A percentile compares a stretch with the other conserved stretches of the same genome.
Evolutionary conservation across 306 rosid species (phyloP).

Genomic region (Quercus parvula): DNA sequence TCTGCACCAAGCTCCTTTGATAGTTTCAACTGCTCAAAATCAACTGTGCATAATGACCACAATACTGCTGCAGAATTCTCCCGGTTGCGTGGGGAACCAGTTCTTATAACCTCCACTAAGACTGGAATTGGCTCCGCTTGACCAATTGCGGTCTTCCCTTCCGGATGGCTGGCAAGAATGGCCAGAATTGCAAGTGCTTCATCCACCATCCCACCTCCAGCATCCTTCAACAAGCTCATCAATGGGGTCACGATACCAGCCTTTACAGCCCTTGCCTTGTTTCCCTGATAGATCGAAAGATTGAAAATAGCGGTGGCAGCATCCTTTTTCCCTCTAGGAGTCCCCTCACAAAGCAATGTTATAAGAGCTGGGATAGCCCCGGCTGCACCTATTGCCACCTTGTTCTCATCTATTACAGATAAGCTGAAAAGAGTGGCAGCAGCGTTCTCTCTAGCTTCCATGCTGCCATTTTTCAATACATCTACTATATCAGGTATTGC

Average conservation of each 20-base stretch:
- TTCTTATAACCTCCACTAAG: conserved; percentile 78
- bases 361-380: conserved; percentile 98
- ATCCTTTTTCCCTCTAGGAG: conserved; percentile 97
- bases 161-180: conserved; percentile 81
- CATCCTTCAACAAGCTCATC: conserved; percentile 70
- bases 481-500: conserved; percentile 94
- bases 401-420: conserved; percentile 89
- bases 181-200: conserved; percentile 95
- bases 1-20: conserved; percentile 83
- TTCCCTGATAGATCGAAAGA: conserved; percentile 92
- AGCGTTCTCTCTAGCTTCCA: conserved; percentile 98
- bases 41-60: conserved; percentile 81
- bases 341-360: conserved; percentile 77
- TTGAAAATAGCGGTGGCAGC: conserved; percentile 97
- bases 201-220: conserved; percentile 96
- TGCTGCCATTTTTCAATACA: conserved; percentile 85
- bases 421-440: conserved; percentile 97
- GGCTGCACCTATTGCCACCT: conserved; percentile 92
- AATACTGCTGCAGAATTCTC: conserved; percentile 88
- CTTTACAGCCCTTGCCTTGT: conserved; percentile 91
- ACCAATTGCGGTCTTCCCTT: conserved; percentile 72
- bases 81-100: conserved; percentile 91
- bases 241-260: conserved; percentile 85
- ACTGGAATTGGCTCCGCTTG: conserved; percentile 67
- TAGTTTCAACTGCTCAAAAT: conserved; percentile 56